Evolutionary conservation across 2,329 filamentous ascomycete genomes (phyloP), one percentile per base, ranked within the genome.

Genomic region (Orbilia oligospora): DNA sequence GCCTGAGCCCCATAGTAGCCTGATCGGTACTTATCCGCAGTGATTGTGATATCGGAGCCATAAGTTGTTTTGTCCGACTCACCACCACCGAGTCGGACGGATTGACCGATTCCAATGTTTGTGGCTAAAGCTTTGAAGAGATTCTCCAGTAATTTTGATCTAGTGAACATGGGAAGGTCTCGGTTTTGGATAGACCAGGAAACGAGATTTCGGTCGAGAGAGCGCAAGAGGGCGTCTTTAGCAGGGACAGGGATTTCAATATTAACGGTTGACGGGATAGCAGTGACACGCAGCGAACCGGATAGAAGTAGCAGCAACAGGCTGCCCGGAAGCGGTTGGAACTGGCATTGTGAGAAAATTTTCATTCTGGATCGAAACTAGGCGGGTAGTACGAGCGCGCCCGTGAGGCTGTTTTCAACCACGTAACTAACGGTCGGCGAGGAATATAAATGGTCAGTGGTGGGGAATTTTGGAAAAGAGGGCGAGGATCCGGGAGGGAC

Each of bases 101-200:
- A 68, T 38, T 69, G 71, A 20, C 71, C 71, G 5, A 12, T 55
- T 4, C 27, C 71, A 22, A 63, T 33, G 33, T 76, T 76, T 36
- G 51, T 69, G 1, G 71, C 69, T 5, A 76, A n/a, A 3, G 41
- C 55, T 8, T 56, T 41, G 16, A 76, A 64, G 16, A 76, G 63
- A 36, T 76, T 76, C 18, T 63, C 41, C 2, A 76, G 64, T 1
- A 64, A 16, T 1, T 20, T 46, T 0, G 71, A 64, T 14, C 55
- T 69, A 2, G 71, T 41, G 20, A 76, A 76, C n/a, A 76, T 69
- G 24, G 71, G 71, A 14, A 76, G 36, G 24, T 76, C 71, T 20
- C 71, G 64, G 33, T 69, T 76, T 22, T 76, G 71, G 16, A 76
- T 76, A 1, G 71, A 76, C 71, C 71, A 76, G 0, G 71, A 76